A percentile compares a stretch with the other conserved stretches of the same genome.
phyloP scores from a whole-genome alignment of 208 protist genomes.

The Crithidia acanthocephali region DNA sequence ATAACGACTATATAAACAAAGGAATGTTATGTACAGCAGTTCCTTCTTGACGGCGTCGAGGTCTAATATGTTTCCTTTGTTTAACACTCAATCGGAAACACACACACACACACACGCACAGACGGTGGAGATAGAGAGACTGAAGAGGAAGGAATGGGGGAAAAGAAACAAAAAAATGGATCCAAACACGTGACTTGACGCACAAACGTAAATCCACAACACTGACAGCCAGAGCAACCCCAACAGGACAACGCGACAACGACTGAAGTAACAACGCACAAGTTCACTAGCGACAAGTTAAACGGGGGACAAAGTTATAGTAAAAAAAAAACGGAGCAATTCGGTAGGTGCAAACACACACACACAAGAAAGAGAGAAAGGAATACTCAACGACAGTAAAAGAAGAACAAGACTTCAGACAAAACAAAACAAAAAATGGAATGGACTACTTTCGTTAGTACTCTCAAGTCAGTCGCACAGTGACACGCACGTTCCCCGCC shows the following conservation, averaged over 20 bases:
- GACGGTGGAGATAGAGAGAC: no score
- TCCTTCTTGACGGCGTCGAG: no score
- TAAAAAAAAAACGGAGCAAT: background rate
- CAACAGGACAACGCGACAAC: no score
- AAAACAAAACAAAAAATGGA: conserved; percentile 1
- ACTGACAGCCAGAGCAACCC: no score
- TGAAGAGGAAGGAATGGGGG: background rate
- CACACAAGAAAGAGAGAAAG: background rate
- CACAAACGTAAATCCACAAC: no score
- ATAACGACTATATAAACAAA: background rate
- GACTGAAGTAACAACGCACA: no score
- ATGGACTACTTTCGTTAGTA: background rate
- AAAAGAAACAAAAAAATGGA: conserved; percentile 12
- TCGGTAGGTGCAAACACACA: background rate
- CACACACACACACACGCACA: background rate
- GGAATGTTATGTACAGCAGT: no score
- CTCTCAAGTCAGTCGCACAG: background rate
- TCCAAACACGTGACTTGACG: no score
- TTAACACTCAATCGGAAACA: background rate
- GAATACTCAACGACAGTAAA: background rate
- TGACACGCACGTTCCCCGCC: background rate
- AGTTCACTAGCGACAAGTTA: no score
- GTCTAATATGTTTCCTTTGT: no score
- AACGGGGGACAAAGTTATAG: background rate
- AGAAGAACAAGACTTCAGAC: conserved; percentile 6